Evolutionary conservation across 1,284 basidiomycete genomes (phyloP), one percentile per base, ranked within the genome.

Genomic region (Psilocybe mexicana): DNA sequence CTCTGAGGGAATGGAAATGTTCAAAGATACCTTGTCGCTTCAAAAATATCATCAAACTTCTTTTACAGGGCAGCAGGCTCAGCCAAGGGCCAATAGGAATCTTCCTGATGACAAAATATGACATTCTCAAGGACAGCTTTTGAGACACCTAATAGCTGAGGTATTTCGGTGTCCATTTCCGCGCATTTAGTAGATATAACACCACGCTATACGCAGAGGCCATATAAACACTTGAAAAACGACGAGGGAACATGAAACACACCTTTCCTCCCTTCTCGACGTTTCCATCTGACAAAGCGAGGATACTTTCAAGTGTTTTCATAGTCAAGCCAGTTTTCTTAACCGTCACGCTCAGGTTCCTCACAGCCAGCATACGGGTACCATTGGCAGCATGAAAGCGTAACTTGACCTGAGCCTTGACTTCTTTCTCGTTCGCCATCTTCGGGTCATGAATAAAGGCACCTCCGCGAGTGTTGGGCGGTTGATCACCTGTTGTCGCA

Each of bases 91-190:
- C 97, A 99, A 68, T 95, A 98, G 0, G 94, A 96, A 58, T 99
- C 97, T 69, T 99, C 97, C 76, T 99, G 97, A 73, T 99, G 97
- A 74, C 97, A 99, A 70, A 99, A 99, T 60, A 99, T 98, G 68
- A 99, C 96, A 70, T 98, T 98, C 69, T 99, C 96, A 23, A 99
- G 85, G 49, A 99, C 96, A 6, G 96, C 90, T 72, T 94, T 96
- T 10, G 94, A 97, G 2, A 99, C 96, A 44, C 97, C 97, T n/a
- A 99, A 84, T 10, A 93, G 78, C 59, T 89, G 83, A 4, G 96
- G 95, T 45, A 99, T 95, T 73, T 99, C 97, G 12, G 85, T 78
- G 69, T 99, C 96, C 81, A 99, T 91, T 73, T 98, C 96, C 2
- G 94, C 93, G 66, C 95, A 97, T 74, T 96, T 97, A 0, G 95